Evolutionary conservation across 169 alveolate genomes (phyloP).

Genomic region (Pseudocohnilembus persalinus): DNA sequence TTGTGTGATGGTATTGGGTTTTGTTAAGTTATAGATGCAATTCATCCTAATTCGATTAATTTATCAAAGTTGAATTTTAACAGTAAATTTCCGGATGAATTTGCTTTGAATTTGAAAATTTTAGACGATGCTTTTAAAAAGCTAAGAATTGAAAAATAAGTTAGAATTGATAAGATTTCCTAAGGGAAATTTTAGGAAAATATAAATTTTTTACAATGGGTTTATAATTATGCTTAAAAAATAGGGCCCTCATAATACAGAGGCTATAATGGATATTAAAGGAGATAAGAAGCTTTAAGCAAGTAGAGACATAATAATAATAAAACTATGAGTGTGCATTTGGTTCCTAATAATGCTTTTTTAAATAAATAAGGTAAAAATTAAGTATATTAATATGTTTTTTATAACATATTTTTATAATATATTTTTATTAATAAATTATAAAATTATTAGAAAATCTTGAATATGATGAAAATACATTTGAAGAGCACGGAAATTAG

Average conservation of each 20-base stretch:
- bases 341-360: constrained; percentile 28
- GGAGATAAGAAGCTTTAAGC: constrained; percentile 23
- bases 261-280: constrained; percentile 27
- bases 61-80: constrained; percentile 20
- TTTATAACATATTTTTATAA: too few relatives aligned
- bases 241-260: constrained; percentile 17
- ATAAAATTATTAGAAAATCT: not conserved
- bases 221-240: constrained; percentile 25
- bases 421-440: too few relatives aligned
- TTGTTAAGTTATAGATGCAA: constrained; percentile 38
- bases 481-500: too few relatives aligned
- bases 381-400: too few relatives aligned
- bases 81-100: constrained; percentile 38
- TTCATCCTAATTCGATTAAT: constrained; percentile 21
- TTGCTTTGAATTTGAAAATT: constrained; percentile 23
- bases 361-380: too few relatives aligned
- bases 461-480: not conserved
- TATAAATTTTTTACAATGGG: constrained; percentile 30
- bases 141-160: constrained; percentile 26
- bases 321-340: constrained; percentile 30
- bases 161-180: constrained; percentile 28
- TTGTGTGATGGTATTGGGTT: constrained; percentile 33
- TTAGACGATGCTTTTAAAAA: constrained; percentile 37
- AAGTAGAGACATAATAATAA: constrained; percentile 32
- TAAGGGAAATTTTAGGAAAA: constrained; percentile 31